phyloP scores from a whole-genome alignment of 1,284 basidiomycete species.

The Tylopilus sp. region DNA sequence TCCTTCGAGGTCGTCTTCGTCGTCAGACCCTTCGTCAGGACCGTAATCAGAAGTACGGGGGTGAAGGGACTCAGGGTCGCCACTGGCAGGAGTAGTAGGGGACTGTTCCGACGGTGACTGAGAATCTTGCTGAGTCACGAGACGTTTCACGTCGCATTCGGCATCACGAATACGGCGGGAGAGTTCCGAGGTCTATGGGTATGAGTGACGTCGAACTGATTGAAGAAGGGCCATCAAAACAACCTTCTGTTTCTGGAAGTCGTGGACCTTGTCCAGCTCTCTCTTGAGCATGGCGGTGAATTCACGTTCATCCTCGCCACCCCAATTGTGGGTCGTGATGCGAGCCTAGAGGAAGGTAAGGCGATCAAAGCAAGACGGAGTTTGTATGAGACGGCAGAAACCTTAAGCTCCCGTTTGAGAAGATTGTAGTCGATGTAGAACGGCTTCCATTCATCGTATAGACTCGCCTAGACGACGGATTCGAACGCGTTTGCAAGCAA shows the following conservation, averaged over 20 bases:
- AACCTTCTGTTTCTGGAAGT: constrained; percentile 91
- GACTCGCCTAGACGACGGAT: constrained; percentile 54
- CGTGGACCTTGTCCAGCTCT: constrained; percentile 94
- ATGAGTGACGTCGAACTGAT: constrained; percentile 3
- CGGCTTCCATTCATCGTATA: constrained; percentile 86
- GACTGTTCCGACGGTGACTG: constrained; percentile 33
- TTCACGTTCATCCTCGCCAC: constrained; percentile 70
- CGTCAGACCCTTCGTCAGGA: constrained; percentile 71
- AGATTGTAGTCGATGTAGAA: constrained; percentile 87
- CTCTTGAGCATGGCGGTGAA: constrained; percentile 77
- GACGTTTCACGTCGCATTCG: constrained; percentile 71
- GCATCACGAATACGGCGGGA: constrained; percentile 75
- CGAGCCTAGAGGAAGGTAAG: constrained; percentile 40
- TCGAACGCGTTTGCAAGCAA: neutral
- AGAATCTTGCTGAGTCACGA: constrained; percentile 60
- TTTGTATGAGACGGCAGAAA: constrained; percentile 23
- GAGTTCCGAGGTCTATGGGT: constrained; percentile 73
- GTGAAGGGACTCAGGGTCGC: constrained; percentile 58
- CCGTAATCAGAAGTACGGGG: constrained; percentile 43
- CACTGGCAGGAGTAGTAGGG: constrained; percentile 18
- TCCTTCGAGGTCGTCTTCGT: constrained; percentile 54
- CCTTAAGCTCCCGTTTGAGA: constrained; percentile 88
- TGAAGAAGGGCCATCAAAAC: neutral
- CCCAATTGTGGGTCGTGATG: constrained; percentile 64
- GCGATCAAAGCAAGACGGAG: neutral